Base-by-base conservation (phyloP, 352 stramenopile species). In the Pythium biforme region DNA sequence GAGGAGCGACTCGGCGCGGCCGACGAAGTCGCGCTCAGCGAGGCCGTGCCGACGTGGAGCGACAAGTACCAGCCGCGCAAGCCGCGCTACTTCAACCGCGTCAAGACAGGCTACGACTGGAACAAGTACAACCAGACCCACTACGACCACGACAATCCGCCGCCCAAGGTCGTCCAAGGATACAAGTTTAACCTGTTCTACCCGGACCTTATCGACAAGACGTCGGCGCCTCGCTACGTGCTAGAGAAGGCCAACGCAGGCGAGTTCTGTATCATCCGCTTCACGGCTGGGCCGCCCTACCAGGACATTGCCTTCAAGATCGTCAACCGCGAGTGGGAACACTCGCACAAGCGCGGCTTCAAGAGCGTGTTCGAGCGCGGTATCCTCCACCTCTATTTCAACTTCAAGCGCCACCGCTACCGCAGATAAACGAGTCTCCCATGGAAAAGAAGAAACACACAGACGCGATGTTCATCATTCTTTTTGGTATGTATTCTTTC, bases 181-280 rank as follows among this genome's bases (percentile, higher is more conserved):
- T 99, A 99, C 89, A 99, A 99, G 73, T 99, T 99, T 82, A 99
- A 99, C 60, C 78, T 99, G 34, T 99, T 99, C 66, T 99, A 99
- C 80, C 97, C 98, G 41, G 98, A 99, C 72, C 85, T 99, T 19
- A 97, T 99, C 51, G 96, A 99, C 76, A 98, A 97, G 63, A 88
- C 81, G 41, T 89, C 96, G 37, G 96, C 97, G 1, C 98, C 98
- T 17, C 92, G 92, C 12, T 99, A 98, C 74, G 86, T 93, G 29
- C 60, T 99, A 64, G 96, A 99, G 70, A 87, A 88, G 52, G 79
- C 94, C 12, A 95, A 96, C 64, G 88, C 93, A 33, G 66, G 78
- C 47, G 87, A 99, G 26, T 99, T 99, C 73, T 98, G 94, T 75
- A 99, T 99, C 73, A 93, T 99, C 26, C 92, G 97, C 50, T 99